Evolutionary conservation across 202 grass and related monocot species (phyloP).

Genomic region (Thinopyrum obtusiflorum): DNA sequence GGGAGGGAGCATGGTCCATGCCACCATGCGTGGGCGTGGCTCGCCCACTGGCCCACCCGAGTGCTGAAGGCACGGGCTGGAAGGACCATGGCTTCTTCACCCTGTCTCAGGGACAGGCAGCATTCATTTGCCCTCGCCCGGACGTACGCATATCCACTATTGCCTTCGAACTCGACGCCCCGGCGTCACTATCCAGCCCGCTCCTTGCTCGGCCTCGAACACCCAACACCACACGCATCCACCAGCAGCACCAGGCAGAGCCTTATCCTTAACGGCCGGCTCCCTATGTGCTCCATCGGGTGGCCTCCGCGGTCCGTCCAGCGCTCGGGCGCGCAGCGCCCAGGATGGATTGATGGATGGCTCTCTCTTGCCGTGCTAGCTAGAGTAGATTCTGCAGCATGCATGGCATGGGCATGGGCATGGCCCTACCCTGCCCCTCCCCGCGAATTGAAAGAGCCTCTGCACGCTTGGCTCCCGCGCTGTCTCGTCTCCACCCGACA

Average conservation of each 20-base stretch:
- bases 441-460: not conserved
- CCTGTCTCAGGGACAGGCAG: not conserved
- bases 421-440: not conserved
- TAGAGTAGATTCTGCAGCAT: not conserved
- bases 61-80: too few species aligned
- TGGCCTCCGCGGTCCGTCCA: too few species aligned
- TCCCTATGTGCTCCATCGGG: too few species aligned
- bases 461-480: not conserved
- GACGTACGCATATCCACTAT: not conserved
- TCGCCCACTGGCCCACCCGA: too few species aligned
- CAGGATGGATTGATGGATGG: not conserved
- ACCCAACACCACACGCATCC: not conserved
- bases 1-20: too few species aligned
- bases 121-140: too few species aligned
- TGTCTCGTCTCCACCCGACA: conserved; percentile 16
- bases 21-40: too few species aligned
- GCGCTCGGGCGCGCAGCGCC: too few species aligned
- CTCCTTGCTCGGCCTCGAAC: not conserved
- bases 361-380: not conserved
- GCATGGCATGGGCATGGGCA: not conserved
- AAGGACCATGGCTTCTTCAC: too few species aligned
- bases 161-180: not conserved
- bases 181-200: not conserved
- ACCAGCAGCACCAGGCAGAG: too few species aligned
- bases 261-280: too few species aligned